These are phyloP conservation scores for Cryptosporidium canis DNA, from an alignment of 169 alveolate species.

Conservation along the genomic window DNA sequence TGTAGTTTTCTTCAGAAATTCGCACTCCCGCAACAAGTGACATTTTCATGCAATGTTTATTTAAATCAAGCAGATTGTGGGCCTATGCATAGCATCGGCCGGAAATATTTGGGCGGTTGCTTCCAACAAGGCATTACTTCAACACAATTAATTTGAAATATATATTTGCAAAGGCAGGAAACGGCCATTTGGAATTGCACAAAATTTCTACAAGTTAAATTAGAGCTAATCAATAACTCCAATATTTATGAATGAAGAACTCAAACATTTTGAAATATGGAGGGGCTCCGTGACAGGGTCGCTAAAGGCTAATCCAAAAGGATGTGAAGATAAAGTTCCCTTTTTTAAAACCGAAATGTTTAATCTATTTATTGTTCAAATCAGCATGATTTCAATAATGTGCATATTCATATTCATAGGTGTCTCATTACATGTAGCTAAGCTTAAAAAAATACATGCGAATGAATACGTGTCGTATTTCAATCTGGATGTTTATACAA, in stretches of 20 bases:
- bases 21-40: neutral
- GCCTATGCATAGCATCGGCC: neutral
- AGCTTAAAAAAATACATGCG: constrained; percentile 43
- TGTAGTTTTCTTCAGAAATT: neutral
- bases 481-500: neutral
- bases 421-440: constrained; percentile 38
- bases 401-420: constrained; percentile 49
- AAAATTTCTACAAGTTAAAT: neutral
- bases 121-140: neutral
- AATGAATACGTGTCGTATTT: constrained; percentile 13
- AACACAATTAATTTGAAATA: neutral
- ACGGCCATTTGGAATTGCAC: neutral
- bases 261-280: neutral
- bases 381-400: constrained; percentile 43
- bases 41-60: neutral
- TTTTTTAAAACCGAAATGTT: neutral
- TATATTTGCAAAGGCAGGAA: neutral
- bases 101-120: neutral
- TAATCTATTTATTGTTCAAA: constrained; percentile 20
- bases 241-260: constrained; percentile 24
- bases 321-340: neutral
- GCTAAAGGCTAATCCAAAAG: neutral
- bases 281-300: neutral
- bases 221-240: neutral
- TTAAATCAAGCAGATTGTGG: neutral